Evolutionary conservation across 371 early-diverging fungal species (phyloP), one percentile per base, ranked within the genome.

Genomic region (Mortierella sp.): DNA sequence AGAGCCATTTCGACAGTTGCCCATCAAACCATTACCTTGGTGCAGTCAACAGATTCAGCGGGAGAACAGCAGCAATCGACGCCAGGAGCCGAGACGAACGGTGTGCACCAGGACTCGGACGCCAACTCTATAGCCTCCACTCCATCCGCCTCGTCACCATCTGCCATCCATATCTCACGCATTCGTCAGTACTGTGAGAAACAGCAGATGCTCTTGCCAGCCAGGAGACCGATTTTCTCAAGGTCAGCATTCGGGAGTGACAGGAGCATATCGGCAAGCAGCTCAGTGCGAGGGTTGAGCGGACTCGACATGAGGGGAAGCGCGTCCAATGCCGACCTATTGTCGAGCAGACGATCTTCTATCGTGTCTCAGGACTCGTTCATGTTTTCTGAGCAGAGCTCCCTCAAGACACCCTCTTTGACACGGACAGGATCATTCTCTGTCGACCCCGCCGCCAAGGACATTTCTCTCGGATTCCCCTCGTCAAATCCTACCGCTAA

Each of bases 111-210:
- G 40, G 37, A 44, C 26, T 26, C 37, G 34, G 61, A 61, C 22
- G 61, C 39, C n/a, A 61, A 31, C 4, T 67, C 74, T 37, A 55
- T 68, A 14, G 16, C 69, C 5, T 13, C 75, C 4, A 66, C 73
- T 9, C 66, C 76, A n/a, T 50, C 73, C 26, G 31, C 66, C 2
- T 55, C 80, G 13, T 76, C 81, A 29, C 73, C 77, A 19, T 77
- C 81, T 0, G 64, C 80, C 16, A 65, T 65, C 29, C 64, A 80
- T 58, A 63, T 77, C 22, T 76, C 77, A 4, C 69, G 78, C 41
- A 82, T 82, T 34, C 78, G 83, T 6, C 83, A 82, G 61, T 82
- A 82, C 61, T 82, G 83, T 44, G 83, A 82, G 48, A 82, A 74
- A 64, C 83, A 82, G n/a, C 83, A 82, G n/a, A 65, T 73, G 13